These are phyloP conservation scores for Aspergillus sojae DNA, from an alignment of 2,329 filamentous ascomycete species.

Conservation along the genomic window DNA sequence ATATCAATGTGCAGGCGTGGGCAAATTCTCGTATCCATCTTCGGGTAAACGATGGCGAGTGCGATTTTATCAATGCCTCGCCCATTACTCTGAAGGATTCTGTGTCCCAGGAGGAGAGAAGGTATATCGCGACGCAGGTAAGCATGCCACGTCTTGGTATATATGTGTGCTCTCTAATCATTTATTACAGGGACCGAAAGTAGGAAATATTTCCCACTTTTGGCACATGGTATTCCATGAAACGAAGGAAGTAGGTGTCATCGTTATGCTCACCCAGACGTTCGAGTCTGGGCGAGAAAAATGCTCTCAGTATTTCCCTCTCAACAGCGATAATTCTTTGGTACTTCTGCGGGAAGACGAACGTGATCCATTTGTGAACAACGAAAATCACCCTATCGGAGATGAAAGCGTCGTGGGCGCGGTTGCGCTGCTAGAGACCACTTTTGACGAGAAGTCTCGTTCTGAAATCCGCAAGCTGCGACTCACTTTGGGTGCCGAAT, in stretches of 20 bases:
- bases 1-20: slow-evolving; percentile 88
- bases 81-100: slow-evolving; percentile 62
- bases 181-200: slow-evolving; percentile 69
- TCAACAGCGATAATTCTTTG: slow-evolving; percentile 54
- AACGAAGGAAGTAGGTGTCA: slow-evolving; percentile 71
- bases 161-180: background rate
- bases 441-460: slow-evolving; percentile 58
- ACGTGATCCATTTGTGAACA: slow-evolving; percentile 49
- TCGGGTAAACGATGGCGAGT: slow-evolving; percentile 70
- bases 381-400: slow-evolving; percentile 65
- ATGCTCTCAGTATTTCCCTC: slow-evolving; percentile 86
- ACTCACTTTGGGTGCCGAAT: slow-evolving; percentile 52
- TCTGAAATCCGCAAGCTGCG: slow-evolving; percentile 75
- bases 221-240: slow-evolving; percentile 97
- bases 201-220: slow-evolving; percentile 74
- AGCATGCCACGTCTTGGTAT: slow-evolving; percentile 13
- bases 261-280: slow-evolving; percentile 93
- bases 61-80: slow-evolving; percentile 83
- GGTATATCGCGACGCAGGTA: slow-evolving; percentile 88
- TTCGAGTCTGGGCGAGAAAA: slow-evolving; percentile 77
- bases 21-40: slow-evolving; percentile 82
- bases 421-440: slow-evolving; percentile 62
- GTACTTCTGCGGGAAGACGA: slow-evolving; percentile 43
- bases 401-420: slow-evolving; percentile 67
- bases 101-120: slow-evolving; percentile 49